Conservation (phyloP, 2,329 filamentous ascomycete genomes). For the Passalora sequoiae region DNA sequence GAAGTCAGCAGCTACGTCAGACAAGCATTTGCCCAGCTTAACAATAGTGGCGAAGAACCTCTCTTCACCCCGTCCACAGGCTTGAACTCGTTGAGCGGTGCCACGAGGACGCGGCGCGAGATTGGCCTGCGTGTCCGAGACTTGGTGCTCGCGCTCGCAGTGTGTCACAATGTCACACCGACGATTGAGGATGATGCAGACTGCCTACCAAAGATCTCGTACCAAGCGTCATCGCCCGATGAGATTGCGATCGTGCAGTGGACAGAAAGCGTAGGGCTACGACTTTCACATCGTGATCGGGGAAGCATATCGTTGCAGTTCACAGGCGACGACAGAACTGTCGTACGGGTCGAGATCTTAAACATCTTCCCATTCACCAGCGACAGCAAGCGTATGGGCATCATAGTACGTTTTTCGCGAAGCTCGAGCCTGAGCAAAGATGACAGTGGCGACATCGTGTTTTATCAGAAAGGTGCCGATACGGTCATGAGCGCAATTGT, state of each 20-base stretch:
- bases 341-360: slow-evolving; percentile 81
- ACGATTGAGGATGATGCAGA: slow-evolving; percentile 72
- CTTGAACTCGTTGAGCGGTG: slow-evolving; percentile 49
- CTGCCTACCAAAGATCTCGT: slow-evolving; percentile 71
- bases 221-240: slow-evolving; percentile 95
- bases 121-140: slow-evolving; percentile 91
- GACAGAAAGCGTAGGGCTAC: slow-evolving; percentile 86
- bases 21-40: slow-evolving; percentile 65
- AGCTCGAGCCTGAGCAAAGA: slow-evolving; percentile 44
- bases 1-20: slow-evolving; percentile 82
- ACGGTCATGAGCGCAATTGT: slow-evolving; percentile 98
- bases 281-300: slow-evolving; percentile 78
- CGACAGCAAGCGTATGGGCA: slow-evolving; percentile 96
- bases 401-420: slow-evolving; percentile 76
- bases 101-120: slow-evolving; percentile 78
- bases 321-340: slow-evolving; percentile 63
- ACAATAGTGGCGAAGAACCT: slow-evolving; percentile 29
- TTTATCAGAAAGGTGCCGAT: slow-evolving; percentile 97
- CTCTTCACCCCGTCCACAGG: slow-evolving; percentile 72
- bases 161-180: slow-evolving; percentile 97
- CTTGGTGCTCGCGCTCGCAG: slow-evolving; percentile 81
- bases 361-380: slow-evolving; percentile 98
- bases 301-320: slow-evolving; percentile 79
- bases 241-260: slow-evolving; percentile 97
- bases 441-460: slow-evolving; percentile 79